A percentile compares a stretch with the other conserved stretches of the same genome.
phyloP scores from a whole-genome alignment of 257 asterid species.

The Fraxinus pennsylvanica region DNA sequence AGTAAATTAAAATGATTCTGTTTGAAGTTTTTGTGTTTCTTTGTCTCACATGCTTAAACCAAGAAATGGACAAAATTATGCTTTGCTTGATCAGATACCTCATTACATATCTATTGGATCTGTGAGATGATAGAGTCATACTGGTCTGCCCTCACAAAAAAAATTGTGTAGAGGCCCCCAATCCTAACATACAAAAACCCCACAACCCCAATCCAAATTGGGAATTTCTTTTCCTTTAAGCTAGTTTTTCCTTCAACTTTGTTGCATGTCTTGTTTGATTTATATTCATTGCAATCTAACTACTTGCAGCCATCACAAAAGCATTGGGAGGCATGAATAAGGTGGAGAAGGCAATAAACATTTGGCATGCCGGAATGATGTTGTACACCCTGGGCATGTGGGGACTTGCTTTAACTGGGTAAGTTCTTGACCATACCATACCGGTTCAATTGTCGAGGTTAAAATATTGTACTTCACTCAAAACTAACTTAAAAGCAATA shows the following conservation, averaged over 20 bases:
- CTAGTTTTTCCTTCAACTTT: constrained; percentile 10
- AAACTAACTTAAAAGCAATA: not conserved
- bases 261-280: not conserved
- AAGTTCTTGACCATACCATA: constrained; percentile 15
- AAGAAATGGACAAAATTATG: not conserved
- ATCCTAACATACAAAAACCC: not conserved
- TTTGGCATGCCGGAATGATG: constrained; percentile 84
- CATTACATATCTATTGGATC: not conserved
- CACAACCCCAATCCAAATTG: not conserved
- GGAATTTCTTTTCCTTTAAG: not conserved
- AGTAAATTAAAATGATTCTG: not conserved
- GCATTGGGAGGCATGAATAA: constrained; percentile 68
- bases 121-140: not conserved
- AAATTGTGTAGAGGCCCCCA: not conserved
- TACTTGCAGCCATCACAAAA: constrained; percentile 63
- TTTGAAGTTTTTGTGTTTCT: not conserved
- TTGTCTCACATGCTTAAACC: not conserved
- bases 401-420: constrained; percentile 94
- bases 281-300: constrained; percentile 8
- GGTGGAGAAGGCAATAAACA: constrained; percentile 67
- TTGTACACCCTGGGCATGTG: constrained; percentile 79
- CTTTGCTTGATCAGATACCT: not conserved
- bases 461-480: not conserved
- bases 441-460: not conserved
- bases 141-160: not conserved